phyloP scores from a whole-genome alignment of 2,329 filamentous ascomycete species.

The Ophiostoma tasmaniense region DNA sequence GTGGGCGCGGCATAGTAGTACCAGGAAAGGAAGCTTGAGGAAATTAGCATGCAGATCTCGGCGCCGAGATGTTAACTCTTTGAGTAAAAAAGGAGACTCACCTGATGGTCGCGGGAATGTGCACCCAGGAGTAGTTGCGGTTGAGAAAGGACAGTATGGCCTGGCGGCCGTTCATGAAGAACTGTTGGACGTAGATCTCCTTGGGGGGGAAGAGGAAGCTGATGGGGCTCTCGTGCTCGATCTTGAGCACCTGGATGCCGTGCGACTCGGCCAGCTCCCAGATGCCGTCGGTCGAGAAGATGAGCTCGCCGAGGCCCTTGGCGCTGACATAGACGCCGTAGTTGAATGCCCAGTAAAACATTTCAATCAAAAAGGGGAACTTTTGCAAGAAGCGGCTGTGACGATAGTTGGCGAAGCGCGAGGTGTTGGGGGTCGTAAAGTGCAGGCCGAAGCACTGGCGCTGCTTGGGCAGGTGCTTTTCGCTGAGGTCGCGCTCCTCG shows the following conservation, averaged over 20 bases:
- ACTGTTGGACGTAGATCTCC: slow-evolving; percentile 1
- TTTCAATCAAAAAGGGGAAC: slow-evolving; percentile 2
- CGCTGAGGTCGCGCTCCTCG: neutral
- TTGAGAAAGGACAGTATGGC: slow-evolving; percentile 4
- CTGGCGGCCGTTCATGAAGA: slow-evolving; percentile 1
- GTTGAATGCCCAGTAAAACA: slow-evolving; percentile 7
- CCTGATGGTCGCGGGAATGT: slow-evolving; percentile 1
- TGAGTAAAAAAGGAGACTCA: too few relatives aligned
- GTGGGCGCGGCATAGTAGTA: slow-evolving; percentile 7
- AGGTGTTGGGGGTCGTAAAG: neutral
- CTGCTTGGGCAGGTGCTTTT: neutral
- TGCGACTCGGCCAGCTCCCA: neutral
- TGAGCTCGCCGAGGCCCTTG: neutral
- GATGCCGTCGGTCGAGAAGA: slow-evolving; percentile 3
- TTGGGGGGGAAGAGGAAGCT: neutral
- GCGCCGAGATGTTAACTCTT: too few relatives aligned
- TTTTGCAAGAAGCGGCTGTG: slow-evolving; percentile 4
- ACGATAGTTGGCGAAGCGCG: neutral
- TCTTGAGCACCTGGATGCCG: neutral
- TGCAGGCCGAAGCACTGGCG: neutral
- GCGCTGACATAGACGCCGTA: neutral
- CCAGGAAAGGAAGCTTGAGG: neutral
- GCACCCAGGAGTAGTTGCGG: slow-evolving; percentile 6
- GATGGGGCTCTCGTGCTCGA: neutral
- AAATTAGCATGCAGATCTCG: neutral